These are phyloP conservation scores for Phytophthora tubulina DNA, from an alignment of 352 stramenopile genomes.

Conservation along the genomic window DNA sequence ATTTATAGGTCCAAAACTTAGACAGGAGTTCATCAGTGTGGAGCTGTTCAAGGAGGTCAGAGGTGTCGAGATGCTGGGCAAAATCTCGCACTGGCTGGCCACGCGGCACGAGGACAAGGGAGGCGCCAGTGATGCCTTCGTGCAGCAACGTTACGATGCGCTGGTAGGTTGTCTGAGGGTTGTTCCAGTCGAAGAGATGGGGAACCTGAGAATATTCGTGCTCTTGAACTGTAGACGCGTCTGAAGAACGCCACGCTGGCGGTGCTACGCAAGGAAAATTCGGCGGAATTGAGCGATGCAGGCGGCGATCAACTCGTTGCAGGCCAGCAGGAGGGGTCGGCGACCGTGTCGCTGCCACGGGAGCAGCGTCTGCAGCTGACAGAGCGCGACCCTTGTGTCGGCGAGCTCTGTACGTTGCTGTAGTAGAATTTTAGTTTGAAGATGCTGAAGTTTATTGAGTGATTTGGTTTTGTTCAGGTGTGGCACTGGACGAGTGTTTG, in stretches of 20 bases:
- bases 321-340: slow-evolving; percentile 11
- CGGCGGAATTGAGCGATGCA: slow-evolving; percentile 25
- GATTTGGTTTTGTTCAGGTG: slow-evolving; percentile 39
- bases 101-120: slow-evolving; percentile 61
- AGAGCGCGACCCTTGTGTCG: slow-evolving; percentile 64
- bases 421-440: not conserved
- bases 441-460: slow-evolving; percentile 3
- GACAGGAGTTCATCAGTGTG: slow-evolving; percentile 17
- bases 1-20: slow-evolving; percentile 32
- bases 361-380: slow-evolving; percentile 50
- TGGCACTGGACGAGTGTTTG: slow-evolving; percentile 68
- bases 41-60: slow-evolving; percentile 5
- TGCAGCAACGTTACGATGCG: slow-evolving; percentile 67
- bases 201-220: slow-evolving; percentile 3
- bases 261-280: slow-evolving; percentile 54
- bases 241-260: slow-evolving; percentile 79
- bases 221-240: slow-evolving; percentile 46
- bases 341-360: slow-evolving; percentile 14
- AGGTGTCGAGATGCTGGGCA: slow-evolving; percentile 59
- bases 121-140: slow-evolving; percentile 48
- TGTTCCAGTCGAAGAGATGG: not conserved
- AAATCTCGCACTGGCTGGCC: slow-evolving; percentile 74
- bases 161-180: slow-evolving; percentile 49
- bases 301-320: slow-evolving; percentile 6
- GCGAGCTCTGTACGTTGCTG: slow-evolving; percentile 62